phyloP scores from a whole-genome alignment of 768 basidiomycete genomes.

The Suillus plorans region DNA sequence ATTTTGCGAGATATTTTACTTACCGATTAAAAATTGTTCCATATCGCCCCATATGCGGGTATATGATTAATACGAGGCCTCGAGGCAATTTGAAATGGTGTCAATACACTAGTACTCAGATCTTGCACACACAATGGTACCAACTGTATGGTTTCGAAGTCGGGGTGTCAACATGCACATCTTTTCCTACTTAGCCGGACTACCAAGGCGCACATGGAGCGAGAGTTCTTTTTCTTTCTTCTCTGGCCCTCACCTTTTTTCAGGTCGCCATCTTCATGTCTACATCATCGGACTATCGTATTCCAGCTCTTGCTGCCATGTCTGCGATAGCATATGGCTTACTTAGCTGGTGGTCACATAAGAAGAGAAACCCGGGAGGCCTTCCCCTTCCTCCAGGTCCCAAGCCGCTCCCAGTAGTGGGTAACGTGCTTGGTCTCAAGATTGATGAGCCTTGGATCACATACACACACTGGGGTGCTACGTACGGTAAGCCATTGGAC shows the following conservation, averaged over 20 bases:
- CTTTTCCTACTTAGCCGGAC: background rate
- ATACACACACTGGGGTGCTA: slow-evolving; percentile 31
- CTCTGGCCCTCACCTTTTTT: background rate
- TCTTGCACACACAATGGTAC: background rate
- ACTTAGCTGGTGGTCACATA: slow-evolving; percentile 8
- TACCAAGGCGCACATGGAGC: background rate
- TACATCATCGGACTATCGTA: slow-evolving; percentile 14
- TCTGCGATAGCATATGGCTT: slow-evolving; percentile 11
- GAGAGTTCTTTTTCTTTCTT: background rate
- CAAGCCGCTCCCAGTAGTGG: slow-evolving; percentile 38
- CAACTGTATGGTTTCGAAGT: background rate
- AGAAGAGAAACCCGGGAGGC: slow-evolving; percentile 1
- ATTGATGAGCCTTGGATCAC: slow-evolving; percentile 30
- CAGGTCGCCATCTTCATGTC: background rate
- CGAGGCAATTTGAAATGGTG: background rate
- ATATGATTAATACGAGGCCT: background rate
- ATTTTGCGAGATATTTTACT: too few relatives aligned
- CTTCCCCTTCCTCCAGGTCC: slow-evolving; percentile 51
- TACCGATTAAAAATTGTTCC: too few relatives aligned
- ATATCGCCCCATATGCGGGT: background rate
- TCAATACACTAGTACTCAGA: background rate
- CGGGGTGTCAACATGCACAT: background rate
- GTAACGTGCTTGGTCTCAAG: slow-evolving; percentile 29
- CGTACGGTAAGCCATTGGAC: slow-evolving; percentile 23
- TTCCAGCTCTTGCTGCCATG: slow-evolving; percentile 12